Percentiles rank a stretch among this genome's conserved stretches.
These are phyloP conservation scores for Starmerella asiatica DNA, from an alignment of 805 yeast genomes.

Conservation along the genomic window DNA sequence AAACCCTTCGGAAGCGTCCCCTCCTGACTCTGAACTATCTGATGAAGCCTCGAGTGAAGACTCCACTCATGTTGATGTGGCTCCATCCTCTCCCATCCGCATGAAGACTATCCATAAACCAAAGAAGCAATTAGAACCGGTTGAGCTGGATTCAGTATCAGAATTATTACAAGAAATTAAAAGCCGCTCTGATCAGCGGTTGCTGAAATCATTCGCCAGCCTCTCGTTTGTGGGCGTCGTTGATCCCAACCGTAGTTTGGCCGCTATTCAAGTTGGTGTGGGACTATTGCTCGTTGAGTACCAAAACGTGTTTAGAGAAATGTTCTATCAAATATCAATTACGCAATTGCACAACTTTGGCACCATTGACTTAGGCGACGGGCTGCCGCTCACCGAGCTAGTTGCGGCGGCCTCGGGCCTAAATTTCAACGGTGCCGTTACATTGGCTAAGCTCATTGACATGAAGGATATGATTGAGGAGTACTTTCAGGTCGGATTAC, in stretches of 20 bases:
- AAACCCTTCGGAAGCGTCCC: neutral
- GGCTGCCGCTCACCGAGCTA: slow-evolving; percentile 29
- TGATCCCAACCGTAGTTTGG: slow-evolving; percentile 53
- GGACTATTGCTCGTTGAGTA: slow-evolving; percentile 69
- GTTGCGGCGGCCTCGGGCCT: slow-evolving; percentile 21
- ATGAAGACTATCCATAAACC: neutral
- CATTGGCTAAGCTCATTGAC: slow-evolving; percentile 22
- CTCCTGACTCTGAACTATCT: neutral
- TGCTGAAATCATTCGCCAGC: slow-evolving; percentile 57
- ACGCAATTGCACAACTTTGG: slow-evolving; percentile 78
- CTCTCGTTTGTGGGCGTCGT: slow-evolving; percentile 71
- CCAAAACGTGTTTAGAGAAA: slow-evolving; percentile 48
- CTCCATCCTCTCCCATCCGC: neutral
- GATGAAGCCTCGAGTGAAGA: neutral
- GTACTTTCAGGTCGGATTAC: slow-evolving; percentile 50
- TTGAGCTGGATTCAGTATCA: slow-evolving; percentile 30
- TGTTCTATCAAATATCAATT: slow-evolving; percentile 71
- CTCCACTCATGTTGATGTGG: neutral
- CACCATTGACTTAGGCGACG: slow-evolving; percentile 30
- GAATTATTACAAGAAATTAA: slow-evolving; percentile 42
- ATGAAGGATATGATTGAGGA: slow-evolving; percentile 73
- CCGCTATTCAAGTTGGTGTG: slow-evolving; percentile 76
- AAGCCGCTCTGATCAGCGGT: slow-evolving; percentile 32
- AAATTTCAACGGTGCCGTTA: neutral
- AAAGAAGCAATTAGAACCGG: slow-evolving; percentile 1